Evolutionary conservation across 2,329 filamentous ascomycete genomes (phyloP).

Genomic region (Monosporascus sp.): DNA sequence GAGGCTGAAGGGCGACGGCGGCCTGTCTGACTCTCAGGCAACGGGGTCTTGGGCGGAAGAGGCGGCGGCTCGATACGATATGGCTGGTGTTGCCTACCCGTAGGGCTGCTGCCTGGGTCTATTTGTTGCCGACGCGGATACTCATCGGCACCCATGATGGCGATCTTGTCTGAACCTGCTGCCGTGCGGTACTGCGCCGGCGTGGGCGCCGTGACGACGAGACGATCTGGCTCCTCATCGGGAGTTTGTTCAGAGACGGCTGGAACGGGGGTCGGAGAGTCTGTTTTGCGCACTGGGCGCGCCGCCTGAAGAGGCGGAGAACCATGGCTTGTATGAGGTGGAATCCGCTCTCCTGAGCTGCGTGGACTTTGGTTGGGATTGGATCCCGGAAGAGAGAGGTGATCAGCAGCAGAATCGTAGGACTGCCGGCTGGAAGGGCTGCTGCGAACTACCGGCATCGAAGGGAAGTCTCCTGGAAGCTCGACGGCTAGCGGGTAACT

Average conservation of each 20-base stretch:
- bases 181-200: slow-evolving; percentile 53
- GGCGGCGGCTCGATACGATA: slow-evolving; percentile 60
- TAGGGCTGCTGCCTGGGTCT: slow-evolving; percentile 16
- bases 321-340: slow-evolving; percentile 26
- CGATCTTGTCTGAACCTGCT: slow-evolving; percentile 63
- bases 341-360: slow-evolving; percentile 43
- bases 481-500: slow-evolving; percentile 49
- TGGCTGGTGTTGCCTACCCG: slow-evolving; percentile 25
- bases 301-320: slow-evolving; percentile 27
- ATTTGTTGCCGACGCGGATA: slow-evolving; percentile 38
- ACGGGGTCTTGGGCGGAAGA: slow-evolving; percentile 71
- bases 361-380: slow-evolving; percentile 38
- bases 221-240: slow-evolving; percentile 45
- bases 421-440: slow-evolving; percentile 45
- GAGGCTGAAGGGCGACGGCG: slow-evolving; percentile 28
- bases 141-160: slow-evolving; percentile 56
- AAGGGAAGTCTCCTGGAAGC: slow-evolving; percentile 51
- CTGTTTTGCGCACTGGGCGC: slow-evolving; percentile 18
- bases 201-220: slow-evolving; percentile 52
- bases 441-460: slow-evolving; percentile 27
- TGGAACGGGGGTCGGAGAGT: slow-evolving; percentile 13
- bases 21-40: slow-evolving; percentile 45
- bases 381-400: slow-evolving; percentile 35
- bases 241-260: slow-evolving; percentile 17
- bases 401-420: slow-evolving; percentile 52